Base-by-base conservation (phyloP, 805 yeast genomes). In the Nakazawaea laoshanensis region DNA sequence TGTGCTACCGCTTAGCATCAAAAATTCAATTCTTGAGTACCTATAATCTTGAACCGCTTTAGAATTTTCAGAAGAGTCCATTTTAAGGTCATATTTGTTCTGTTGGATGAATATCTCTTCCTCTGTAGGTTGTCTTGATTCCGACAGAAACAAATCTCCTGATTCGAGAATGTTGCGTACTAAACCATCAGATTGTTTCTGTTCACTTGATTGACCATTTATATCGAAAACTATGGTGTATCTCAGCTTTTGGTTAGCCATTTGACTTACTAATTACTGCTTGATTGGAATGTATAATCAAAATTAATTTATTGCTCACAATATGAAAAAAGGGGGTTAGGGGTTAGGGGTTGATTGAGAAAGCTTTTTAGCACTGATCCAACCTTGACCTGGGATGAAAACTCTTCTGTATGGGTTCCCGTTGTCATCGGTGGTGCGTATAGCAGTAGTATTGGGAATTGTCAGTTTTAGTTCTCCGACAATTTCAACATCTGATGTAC, bases 341-440 rank as follows among this genome's bases (percentile, higher is more conserved):
- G 9, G n/a, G 17, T 9, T 4, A n/a, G n/a, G 13, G n/a, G n/a
- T n/a, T n/a, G n/a, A n/a, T n/a, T 18, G 12, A 17, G 7, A 16
- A 29, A 36, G 31, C 32, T 41, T 49, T 24, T 43, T 52, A n/a
- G 52, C 41, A 7, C 67, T 48, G 1, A 65, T 51, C 78, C 78
- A 71, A 0, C 78, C 77, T 26, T 63, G 46, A 8, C 63, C 64
- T 1, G 72, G 74, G 20, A 70, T 54, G 38, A 61, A 67, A 3
- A 68, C 45, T 21, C 78, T 44, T 30, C 66, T 53, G 32, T 58
- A 61, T 5, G 57, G 60, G 27, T 55, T 59, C 1, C 70, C 71
- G 27, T 57, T 48, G 24, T 47, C 49, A 39, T 63, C 69, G 27
- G 17, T n/a, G n/a, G n/a, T n/a, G n/a, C n/a, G n/a, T n/a, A n/a